These are phyloP conservation scores for Pseudofabraea citricarpa DNA, from an alignment of 2,329 filamentous ascomycete genomes.

Conservation along the genomic window DNA sequence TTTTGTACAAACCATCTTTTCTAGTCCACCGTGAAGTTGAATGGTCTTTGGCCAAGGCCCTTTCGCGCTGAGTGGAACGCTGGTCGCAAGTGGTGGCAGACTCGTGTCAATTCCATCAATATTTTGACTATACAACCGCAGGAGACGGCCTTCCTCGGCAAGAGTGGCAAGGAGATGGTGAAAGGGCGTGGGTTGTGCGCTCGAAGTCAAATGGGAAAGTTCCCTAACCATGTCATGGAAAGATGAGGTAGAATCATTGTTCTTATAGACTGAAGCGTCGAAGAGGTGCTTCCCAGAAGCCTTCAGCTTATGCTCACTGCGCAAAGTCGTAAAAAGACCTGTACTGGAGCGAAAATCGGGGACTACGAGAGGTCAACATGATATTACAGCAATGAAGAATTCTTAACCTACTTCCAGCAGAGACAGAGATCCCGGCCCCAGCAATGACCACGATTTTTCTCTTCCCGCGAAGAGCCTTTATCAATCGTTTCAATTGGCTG, in stretches of 20 bases:
- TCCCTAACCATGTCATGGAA: constrained; percentile 97
- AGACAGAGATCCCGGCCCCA: constrained; percentile 94
- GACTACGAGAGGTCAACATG: constrained; percentile 47
- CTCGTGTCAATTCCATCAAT: constrained; percentile 92
- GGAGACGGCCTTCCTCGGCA: constrained; percentile 77
- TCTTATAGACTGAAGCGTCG: constrained; percentile 95
- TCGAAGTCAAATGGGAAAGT: constrained; percentile 72
- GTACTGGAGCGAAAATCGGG: constrained; percentile 93
- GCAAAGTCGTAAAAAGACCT: constrained; percentile 82
- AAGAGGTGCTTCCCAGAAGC: constrained; percentile 93
- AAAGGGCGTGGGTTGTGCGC: constrained; percentile 78
- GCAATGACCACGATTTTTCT: constrained; percentile 97
- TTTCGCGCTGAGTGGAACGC: constrained; percentile 74
- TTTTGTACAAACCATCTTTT: constrained; percentile 96
- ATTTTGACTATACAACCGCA: constrained; percentile 94
- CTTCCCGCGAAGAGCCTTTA: constrained; percentile 75
- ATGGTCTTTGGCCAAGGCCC: constrained; percentile 91
- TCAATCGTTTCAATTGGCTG: constrained; percentile 61
- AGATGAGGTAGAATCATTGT: constrained; percentile 79
- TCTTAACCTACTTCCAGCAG: constrained; percentile 84
- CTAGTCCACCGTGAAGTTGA: constrained; percentile 87
- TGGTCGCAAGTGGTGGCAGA: constrained; percentile 73
- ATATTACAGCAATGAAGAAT: no score
- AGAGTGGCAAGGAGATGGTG: constrained; percentile 91
- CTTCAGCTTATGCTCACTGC: constrained; percentile 84